Percentiles rank a stretch among this genome's conserved stretches.
Conservation (phyloP, 2,329 filamentous ascomycete species). For the Tolypocladium nubicola region DNA sequence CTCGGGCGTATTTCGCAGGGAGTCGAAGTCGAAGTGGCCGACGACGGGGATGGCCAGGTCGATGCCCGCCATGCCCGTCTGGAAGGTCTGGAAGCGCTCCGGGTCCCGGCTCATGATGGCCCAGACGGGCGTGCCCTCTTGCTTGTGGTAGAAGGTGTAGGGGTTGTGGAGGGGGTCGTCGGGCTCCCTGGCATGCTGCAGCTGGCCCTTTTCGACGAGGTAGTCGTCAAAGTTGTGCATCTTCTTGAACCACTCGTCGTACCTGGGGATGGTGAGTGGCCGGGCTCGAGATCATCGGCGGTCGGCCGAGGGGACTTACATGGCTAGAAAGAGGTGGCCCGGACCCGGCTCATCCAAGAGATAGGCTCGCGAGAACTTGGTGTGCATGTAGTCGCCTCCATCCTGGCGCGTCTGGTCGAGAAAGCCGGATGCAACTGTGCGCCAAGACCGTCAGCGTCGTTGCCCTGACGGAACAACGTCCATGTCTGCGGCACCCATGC, state of each 20-base stretch:
- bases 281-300: not conserved
- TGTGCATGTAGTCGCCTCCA: conserved; percentile 18
- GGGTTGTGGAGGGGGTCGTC: conserved; percentile 18
- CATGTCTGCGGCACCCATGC: not conserved
- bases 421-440: conserved; percentile 17
- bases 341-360: conserved; percentile 14
- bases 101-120: conserved; percentile 20
- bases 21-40: conserved; percentile 20
- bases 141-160: conserved; percentile 17
- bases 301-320: conserved; percentile 6
- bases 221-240: conserved; percentile 23
- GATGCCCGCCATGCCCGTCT: conserved; percentile 20
- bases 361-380: conserved; percentile 19
- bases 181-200: conserved; percentile 11
- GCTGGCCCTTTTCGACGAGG: conserved; percentile 11
- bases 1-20: conserved; percentile 10
- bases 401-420: conserved; percentile 15
- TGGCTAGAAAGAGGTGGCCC: conserved; percentile 18
- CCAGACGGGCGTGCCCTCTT: conserved; percentile 22
- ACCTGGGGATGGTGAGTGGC: conserved; percentile 8
- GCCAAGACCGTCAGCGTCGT: not conserved
- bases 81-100: conserved; percentile 16
- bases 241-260: conserved; percentile 22
- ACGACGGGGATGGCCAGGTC: conserved; percentile 19
- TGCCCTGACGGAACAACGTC: not conserved